phyloP scores from a whole-genome alignment of 352 stramenopile genomes.

The Phytophthora crassamura region DNA sequence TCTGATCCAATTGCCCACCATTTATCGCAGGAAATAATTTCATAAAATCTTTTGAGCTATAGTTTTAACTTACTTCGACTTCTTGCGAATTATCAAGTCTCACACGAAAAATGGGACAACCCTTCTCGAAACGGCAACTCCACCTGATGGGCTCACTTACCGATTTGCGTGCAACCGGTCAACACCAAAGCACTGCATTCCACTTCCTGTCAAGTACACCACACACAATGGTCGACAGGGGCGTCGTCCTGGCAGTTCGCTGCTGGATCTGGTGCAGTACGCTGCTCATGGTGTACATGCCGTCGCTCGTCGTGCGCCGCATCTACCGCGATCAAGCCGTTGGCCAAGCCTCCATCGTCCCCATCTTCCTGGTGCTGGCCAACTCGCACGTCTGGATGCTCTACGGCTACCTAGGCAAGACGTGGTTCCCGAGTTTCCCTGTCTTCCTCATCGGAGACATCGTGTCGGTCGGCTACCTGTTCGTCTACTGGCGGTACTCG shows the following conservation, averaged over 20 bases:
- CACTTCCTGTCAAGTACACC: background rate
- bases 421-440: constrained; percentile 47
- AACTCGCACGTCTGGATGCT: constrained; percentile 46
- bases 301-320: constrained; percentile 32
- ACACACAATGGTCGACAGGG: constrained; percentile 18
- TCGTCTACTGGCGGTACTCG: constrained; percentile 39
- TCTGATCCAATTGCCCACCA: background rate
- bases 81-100: background rate
- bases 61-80: background rate
- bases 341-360: constrained; percentile 28
- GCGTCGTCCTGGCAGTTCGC: constrained; percentile 31
- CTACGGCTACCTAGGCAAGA: constrained; percentile 36
- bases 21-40: background rate
- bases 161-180: constrained; percentile 13
- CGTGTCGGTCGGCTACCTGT: constrained; percentile 35
- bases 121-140: background rate
- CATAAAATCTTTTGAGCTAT: background rate
- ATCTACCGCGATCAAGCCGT: constrained; percentile 33
- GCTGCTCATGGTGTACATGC: constrained; percentile 39
- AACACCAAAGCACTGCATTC: background rate
- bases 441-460: constrained; percentile 48
- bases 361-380: constrained; percentile 35
- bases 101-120: background rate
- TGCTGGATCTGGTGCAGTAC: constrained; percentile 41
- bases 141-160: constrained; percentile 16